These are phyloP conservation scores for Pascua sp. DNA, from an alignment of 1,284 basidiomycete genomes.

Conservation along the genomic window DNA sequence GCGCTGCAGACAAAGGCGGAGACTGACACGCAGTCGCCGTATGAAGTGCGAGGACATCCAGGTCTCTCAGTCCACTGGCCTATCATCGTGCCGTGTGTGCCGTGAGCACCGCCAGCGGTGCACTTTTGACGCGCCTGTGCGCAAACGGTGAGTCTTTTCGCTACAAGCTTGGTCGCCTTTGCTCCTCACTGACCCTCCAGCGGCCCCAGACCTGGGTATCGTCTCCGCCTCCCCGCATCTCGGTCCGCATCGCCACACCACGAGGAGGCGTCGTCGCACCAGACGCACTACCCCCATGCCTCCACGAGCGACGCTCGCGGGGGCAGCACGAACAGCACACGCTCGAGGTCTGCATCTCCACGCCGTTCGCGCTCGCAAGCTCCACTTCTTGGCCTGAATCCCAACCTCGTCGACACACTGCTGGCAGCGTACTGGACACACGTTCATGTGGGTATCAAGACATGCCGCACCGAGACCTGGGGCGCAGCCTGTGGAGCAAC, in stretches of 20 bases:
- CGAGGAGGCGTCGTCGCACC: neutral
- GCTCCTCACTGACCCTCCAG: neutral
- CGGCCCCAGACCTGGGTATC: conserved; percentile 11
- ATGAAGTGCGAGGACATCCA: conserved; percentile 29
- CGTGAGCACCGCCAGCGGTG: conserved; percentile 24
- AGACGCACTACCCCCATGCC: no score
- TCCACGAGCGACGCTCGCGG: no score
- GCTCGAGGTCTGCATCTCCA: no score
- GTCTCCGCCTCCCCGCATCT: conserved; percentile 4
- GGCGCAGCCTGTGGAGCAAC: no score
- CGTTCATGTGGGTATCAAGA: conserved; percentile 30
- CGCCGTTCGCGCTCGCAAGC: neutral
- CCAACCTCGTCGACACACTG: conserved; percentile 29
- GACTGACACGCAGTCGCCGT: conserved; percentile 16
- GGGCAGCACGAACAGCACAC: no score
- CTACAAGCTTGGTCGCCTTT: neutral
- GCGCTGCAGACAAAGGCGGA: no score
- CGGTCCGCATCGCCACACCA: neutral
- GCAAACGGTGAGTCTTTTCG: conserved; percentile 23
- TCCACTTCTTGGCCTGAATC: conserved; percentile 24
- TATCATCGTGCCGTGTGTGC: conserved; percentile 23
- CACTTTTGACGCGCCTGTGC: conserved; percentile 24
- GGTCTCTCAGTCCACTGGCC: conserved; percentile 1
- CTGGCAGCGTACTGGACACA: conserved; percentile 41
- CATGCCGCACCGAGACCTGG: neutral